Evolutionary conservation across 129 eudicot genomes (phyloP).

Genomic region (Centaurea solstitialis): DNA sequence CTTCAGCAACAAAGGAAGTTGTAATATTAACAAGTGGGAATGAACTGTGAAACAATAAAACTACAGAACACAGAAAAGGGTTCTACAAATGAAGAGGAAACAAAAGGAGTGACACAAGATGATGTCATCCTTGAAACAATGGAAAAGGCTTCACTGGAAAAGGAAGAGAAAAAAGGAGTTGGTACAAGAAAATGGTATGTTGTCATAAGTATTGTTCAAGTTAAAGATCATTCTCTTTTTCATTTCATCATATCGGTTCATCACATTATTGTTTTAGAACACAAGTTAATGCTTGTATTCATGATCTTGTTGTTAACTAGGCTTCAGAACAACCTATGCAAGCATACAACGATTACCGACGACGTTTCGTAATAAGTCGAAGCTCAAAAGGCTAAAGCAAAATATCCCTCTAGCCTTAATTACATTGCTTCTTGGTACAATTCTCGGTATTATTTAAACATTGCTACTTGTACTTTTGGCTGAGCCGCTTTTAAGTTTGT

Average conservation of each 20-base stretch:
- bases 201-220: no score
- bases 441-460: constrained; percentile 74
- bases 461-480: constrained; percentile 56
- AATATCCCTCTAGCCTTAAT: constrained; percentile 82
- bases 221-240: neutral
- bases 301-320: constrained; percentile 17
- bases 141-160: constrained; percentile 28
- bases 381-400: constrained; percentile 34
- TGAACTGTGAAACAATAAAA: constrained; percentile 15
- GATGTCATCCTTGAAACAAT: constrained; percentile 33
- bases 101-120: constrained; percentile 23
- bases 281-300: neutral
- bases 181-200: constrained; percentile 30
- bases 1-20: no score
- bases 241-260: neutral
- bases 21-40: no score
- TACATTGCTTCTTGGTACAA: constrained; percentile 59
- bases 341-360: constrained; percentile 12
- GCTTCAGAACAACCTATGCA: constrained; percentile 19
- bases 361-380: constrained; percentile 2
- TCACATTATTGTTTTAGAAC: neutral
- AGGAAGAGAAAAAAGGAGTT: constrained; percentile 11
- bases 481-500: constrained; percentile 51
- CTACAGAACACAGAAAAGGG: constrained; percentile 11
- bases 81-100: constrained; percentile 9